Evolutionary conservation across 305 asterid genomes (phyloP).

Genomic region (Fraxinus albicans): DNA sequence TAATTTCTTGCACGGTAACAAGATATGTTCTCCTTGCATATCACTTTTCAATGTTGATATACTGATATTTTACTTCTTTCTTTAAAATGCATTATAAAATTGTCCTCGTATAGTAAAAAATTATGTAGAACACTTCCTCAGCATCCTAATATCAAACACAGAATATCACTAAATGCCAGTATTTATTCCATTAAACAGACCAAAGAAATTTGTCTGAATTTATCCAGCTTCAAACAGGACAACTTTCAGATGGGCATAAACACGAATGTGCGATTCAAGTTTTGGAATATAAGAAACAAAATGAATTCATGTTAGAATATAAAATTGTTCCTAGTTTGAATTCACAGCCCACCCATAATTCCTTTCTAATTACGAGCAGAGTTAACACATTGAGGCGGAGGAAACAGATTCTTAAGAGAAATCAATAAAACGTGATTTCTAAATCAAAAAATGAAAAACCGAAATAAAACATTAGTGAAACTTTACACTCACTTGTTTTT

Average conservation of each 20-base stretch:
- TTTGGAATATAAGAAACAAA: background rate
- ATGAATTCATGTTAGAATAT: background rate
- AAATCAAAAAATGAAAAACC: background rate
- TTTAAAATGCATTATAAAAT: background rate
- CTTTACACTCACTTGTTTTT: background rate
- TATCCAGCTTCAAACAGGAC: background rate
- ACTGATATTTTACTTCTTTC: background rate
- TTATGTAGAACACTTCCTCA: background rate
- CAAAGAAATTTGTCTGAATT: background rate
- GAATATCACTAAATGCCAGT: background rate
- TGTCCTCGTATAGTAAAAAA: background rate
- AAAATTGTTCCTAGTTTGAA: background rate
- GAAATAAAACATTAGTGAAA: background rate
- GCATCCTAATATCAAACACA: background rate
- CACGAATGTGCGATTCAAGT: background rate
- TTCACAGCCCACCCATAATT: background rate
- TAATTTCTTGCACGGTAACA: background rate
- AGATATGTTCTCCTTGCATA: background rate
- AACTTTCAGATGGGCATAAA: background rate
- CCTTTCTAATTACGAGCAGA: background rate
- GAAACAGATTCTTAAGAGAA: background rate
- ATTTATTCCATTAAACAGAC: background rate
- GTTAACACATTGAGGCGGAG: background rate
- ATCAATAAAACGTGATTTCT: background rate
- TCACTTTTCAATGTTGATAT: background rate